phyloP scores from a whole-genome alignment of 2,329 filamentous ascomycete species.

The Ceratocystis harringtonii region DNA sequence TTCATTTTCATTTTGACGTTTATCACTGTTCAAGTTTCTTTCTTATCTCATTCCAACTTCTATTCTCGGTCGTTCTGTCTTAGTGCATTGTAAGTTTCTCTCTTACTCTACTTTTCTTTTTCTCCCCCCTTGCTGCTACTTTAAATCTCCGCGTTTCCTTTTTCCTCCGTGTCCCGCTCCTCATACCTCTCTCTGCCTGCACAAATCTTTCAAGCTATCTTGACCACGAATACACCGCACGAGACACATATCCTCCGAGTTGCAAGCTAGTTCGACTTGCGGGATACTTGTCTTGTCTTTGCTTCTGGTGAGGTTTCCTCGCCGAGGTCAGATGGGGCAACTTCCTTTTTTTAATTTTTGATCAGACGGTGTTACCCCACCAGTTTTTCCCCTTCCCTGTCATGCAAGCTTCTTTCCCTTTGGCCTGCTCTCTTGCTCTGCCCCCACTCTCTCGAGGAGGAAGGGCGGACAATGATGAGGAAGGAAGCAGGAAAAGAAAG shows the following conservation, averaged over 20 bases:
- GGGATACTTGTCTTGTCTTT: neutral
- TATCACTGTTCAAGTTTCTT: neutral
- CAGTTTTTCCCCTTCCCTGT: neutral
- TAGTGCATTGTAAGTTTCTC: neutral
- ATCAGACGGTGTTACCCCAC: neutral
- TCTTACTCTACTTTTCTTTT: neutral
- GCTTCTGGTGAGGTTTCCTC: neutral
- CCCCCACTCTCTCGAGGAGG: neutral
- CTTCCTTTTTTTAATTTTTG: neutral
- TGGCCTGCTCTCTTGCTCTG: neutral
- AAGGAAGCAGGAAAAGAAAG: constrained; percentile 5
- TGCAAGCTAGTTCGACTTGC: neutral
- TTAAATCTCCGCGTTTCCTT: neutral
- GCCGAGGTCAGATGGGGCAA: neutral
- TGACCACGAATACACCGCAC: neutral
- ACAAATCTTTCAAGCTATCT: neutral
- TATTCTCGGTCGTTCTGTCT: neutral
- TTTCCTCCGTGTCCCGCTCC: neutral
- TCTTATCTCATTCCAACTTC: neutral
- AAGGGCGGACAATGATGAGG: neutral
- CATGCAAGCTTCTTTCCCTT: neutral
- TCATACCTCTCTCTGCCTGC: neutral
- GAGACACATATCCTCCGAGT: too few species aligned
- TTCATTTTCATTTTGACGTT: constrained; percentile 1
- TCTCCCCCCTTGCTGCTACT: neutral